Conservation (phyloP, 2,329 filamentous ascomycete genomes). For the Clarireedia paspali region DNA sequence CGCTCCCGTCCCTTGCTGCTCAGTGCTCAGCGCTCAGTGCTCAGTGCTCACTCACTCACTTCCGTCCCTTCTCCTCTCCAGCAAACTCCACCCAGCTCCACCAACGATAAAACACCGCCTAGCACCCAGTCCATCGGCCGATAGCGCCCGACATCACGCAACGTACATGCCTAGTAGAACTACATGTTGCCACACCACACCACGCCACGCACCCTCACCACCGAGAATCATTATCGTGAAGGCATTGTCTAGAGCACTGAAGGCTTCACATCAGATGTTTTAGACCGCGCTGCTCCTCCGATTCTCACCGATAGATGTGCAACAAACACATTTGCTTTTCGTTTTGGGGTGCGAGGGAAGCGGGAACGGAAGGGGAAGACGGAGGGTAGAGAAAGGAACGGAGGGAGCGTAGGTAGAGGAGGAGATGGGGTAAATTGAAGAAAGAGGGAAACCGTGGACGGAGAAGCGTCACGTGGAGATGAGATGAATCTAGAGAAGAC, state of each 20-base stretch:
- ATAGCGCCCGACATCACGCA: background rate
- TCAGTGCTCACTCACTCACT: too few species aligned
- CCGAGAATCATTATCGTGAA: background rate
- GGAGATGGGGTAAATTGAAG: background rate
- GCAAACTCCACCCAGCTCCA: too few species aligned
- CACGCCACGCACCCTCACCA: background rate
- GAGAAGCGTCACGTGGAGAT: too few species aligned
- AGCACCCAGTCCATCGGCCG: background rate
- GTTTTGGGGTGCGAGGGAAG: background rate
- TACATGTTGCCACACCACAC: background rate
- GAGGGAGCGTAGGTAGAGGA: background rate
- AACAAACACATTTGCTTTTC: background rate
- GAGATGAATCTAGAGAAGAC: too few species aligned
- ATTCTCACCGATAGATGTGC: background rate
- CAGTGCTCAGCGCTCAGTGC: too few species aligned
- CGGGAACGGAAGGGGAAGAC: background rate
- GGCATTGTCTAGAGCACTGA: too few species aligned
- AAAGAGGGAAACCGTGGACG: too few species aligned
- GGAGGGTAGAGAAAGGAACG: background rate
- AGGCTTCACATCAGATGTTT: background rate
- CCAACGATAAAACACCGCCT: too few species aligned
- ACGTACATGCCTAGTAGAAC: background rate
- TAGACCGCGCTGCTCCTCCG: background rate
- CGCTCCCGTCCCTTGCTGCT: too few species aligned
- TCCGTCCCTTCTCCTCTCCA: too few species aligned